A percentile compares a stretch with the other conserved stretches of the same genome.
Conservation (phyloP, 768 basidiomycete genomes). For the Roridomyces roridus region DNA sequence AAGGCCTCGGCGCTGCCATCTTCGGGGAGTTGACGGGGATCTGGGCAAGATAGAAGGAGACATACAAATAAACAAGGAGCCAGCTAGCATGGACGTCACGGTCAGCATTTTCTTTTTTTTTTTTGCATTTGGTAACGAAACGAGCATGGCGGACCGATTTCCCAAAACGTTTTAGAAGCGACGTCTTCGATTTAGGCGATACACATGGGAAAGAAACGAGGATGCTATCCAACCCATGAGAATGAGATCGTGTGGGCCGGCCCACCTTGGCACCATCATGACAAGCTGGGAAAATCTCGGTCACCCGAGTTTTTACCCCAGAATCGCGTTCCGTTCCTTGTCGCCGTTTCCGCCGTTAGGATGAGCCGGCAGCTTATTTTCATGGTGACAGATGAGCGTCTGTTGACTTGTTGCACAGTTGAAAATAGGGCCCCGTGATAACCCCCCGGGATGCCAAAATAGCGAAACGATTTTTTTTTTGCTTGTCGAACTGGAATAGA, state of each 20-base stretch:
- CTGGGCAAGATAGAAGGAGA: slow-evolving; percentile 24
- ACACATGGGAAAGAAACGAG: slow-evolving; percentile 12
- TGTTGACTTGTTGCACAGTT: not conserved
- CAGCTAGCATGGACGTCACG: slow-evolving; percentile 16
- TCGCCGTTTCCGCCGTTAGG: not conserved
- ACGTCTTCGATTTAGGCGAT: slow-evolving; percentile 22
- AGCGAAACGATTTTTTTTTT: too few species aligned
- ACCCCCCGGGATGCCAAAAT: too few species aligned
- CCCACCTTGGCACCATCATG: slow-evolving; percentile 21
- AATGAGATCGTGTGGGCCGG: slow-evolving; percentile 7
- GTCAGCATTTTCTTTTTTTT: too few species aligned
- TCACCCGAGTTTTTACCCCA: slow-evolving; percentile 36
- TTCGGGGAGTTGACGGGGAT: slow-evolving; percentile 52
- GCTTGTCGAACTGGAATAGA: too few species aligned
- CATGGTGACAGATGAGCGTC: not conserved
- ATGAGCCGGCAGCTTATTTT: not conserved
- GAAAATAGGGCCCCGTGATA: too few species aligned
- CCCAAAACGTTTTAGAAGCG: slow-evolving; percentile 12
- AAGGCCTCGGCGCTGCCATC: slow-evolving; percentile 22
- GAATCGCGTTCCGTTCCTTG: not conserved
- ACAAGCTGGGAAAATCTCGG: slow-evolving; percentile 34
- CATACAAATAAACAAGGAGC: slow-evolving; percentile 22
- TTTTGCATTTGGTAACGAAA: slow-evolving; percentile 12
- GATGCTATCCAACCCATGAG: slow-evolving; percentile 12
- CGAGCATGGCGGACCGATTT: slow-evolving; percentile 12